phyloP scores from a whole-genome alignment of 208 protist genomes.

The Trypanosoma grayi region DNA sequence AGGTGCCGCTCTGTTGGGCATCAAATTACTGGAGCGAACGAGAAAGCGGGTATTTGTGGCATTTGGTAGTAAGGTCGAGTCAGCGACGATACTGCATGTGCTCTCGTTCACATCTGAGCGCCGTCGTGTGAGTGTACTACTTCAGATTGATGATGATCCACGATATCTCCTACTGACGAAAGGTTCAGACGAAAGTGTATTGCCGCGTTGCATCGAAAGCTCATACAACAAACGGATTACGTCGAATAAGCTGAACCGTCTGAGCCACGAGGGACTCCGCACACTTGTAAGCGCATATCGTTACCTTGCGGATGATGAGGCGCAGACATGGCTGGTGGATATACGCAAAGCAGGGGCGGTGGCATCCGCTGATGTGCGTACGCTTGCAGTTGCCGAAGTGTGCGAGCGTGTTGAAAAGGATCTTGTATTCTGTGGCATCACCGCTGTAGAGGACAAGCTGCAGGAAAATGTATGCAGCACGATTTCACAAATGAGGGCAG shows the following conservation, averaged over 20 bases:
- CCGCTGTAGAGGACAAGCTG: conserved; percentile 96
- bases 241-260: conserved; percentile 15
- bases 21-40: conserved; percentile 47
- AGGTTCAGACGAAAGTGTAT: conserved; percentile 76
- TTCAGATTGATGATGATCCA: conserved; percentile 27
- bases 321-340: conserved; percentile 27
- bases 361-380: conserved; percentile 24
- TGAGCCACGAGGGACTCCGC: conserved; percentile 57
- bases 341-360: conserved; percentile 21
- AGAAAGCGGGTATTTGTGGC: conserved; percentile 26
- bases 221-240: not conserved
- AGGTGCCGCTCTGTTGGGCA: conserved; percentile 64
- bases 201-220: conserved; percentile 39
- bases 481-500: conserved; percentile 68
- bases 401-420: conserved; percentile 86
- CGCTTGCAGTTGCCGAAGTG: conserved; percentile 25
- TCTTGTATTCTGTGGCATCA: conserved; percentile 88
- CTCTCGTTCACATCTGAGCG: conserved; percentile 82
- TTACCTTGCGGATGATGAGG: conserved; percentile 40
- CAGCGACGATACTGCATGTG: conserved; percentile 41
- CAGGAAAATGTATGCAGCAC: conserved; percentile 93
- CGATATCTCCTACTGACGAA: conserved; percentile 67
- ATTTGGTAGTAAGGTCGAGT: conserved; percentile 27
- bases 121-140: conserved; percentile 76
- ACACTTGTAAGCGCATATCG: conserved; percentile 69